Evolutionary conservation across 805 yeast species (phyloP), one percentile per base, ranked within the genome.

Genomic region (Candida maris): DNA sequence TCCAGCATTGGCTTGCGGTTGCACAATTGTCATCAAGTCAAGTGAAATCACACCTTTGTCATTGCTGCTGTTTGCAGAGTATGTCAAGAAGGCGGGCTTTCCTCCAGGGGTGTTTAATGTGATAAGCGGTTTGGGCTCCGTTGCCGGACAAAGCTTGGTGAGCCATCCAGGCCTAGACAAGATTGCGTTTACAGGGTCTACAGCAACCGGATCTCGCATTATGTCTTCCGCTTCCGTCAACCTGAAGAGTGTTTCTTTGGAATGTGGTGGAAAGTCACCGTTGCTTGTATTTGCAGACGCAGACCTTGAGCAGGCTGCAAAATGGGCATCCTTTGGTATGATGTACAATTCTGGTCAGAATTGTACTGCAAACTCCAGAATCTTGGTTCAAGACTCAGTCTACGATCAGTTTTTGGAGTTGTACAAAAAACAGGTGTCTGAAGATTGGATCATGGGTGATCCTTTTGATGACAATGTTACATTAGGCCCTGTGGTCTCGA

Each of bases 1-100:
- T 19, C 91, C 91, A 16, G 93, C 94, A 7, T 63, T 84, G 45
- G 87, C 89, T 27, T 81, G 85, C 35, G 93, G 93, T 37, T 83
- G 85, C 61, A 71, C 77, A 10, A 73, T 81, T 30, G 77, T 84
- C 30, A 71, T 84, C 57, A 84, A 84, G 61, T 72, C 86, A 3
- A 80, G 87, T 38, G 93, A 85, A 62, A 64, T 79, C 47, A 82
- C 91, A 5, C 93, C 93, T 9, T 68, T 84, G 49, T 76, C 87
- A 18, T 66, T 81, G 46, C 71, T 83, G 46, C 66, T 70, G 48
- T 67, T 82, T 41, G 87, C 83, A 25, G 64, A 64, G 18, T 59
- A 77, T 36, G 75, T 77, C 50, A 65, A 66, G 49, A 67, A 74
- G 46, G 87, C 83, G 10, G 91, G 88, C 2, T 75, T 83, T 65